Base-by-base conservation (phyloP, 495 filamentous ascomycete genomes). In the Lophiostoma macrostomum region DNA sequence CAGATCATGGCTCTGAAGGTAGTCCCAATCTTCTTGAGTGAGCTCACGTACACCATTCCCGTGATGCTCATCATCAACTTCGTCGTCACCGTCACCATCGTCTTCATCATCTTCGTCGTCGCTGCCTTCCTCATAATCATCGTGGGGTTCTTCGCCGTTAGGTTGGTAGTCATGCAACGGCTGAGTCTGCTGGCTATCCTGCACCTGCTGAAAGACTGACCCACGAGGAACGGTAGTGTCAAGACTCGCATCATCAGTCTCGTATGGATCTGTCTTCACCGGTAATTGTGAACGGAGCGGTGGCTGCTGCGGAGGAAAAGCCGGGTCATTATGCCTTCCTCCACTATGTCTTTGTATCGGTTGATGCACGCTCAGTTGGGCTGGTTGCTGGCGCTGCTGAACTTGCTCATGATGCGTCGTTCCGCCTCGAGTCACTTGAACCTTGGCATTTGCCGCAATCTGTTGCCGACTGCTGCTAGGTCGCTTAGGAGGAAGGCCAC, bases 161-260 rank as follows among this genome's bases (percentile, higher is more conserved):
- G n/a, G 45, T 20, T 52, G 23, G 14, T 49, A 12, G 25, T 37
- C 16, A 18, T 43, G 10, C 3, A 27, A n/a, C 5, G 42, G 34
- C 10, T n/a, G 19, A 13, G n/a, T 16, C 11, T 32, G 19, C n/a
- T 56, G 58, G 46, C 43, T 44, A 42, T 54, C 32, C 22, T 44
- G 28, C 0, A 52, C 47, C 16, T 48, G n/a, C n/a, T n/a, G 52
- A 7, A 56, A 10, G 2, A 27, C 32, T 10, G 41, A 46, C 7
- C 13, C 14, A 27, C 38, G 34, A 25, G 36, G 49, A 40, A 54
- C 43, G 14, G 64, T 66, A 0, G 63, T 63, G 22, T 64, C 58
- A 28, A 63, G 43, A 42, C 58, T 64, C 24, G 52, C 59, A 43
- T 45, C 53, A 56, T 68, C 66, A 30, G 66, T 68, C 31, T 63